phyloP scores from a whole-genome alignment of 2,329 filamentous ascomycete genomes.

The Verticillium dahliae region DNA sequence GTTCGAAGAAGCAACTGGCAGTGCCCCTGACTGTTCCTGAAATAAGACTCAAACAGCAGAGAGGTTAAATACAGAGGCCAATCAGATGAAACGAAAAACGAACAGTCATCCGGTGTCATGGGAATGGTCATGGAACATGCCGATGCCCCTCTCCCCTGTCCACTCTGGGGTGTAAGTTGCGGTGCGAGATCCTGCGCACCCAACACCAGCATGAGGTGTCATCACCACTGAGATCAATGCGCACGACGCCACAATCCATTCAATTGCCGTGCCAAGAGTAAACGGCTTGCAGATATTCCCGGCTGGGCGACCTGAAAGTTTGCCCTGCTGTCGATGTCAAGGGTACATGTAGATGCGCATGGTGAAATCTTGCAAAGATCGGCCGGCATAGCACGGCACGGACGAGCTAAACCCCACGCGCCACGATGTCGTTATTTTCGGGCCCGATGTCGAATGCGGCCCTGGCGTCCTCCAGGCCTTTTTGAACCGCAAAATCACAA shows the following conservation, averaged over 20 bases:
- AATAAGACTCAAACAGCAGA: not conserved
- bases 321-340: no score
- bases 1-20: not conserved
- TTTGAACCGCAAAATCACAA: not conserved
- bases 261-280: not conserved
- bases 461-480: not conserved
- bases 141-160: not conserved
- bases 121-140: not conserved
- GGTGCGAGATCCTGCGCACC: not conserved
- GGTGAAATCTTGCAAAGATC: not conserved
- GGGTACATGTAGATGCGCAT: not conserved
- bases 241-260: not conserved
- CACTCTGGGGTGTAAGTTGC: not conserved
- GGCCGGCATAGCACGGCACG: not conserved
- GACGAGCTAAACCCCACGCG: slow-evolving; percentile 3
- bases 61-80: not conserved
- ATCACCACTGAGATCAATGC: not conserved
- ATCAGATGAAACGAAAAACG: not conserved
- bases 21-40: not conserved
- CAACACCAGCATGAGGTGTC: not conserved
- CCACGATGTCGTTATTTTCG: slow-evolving; percentile 9
- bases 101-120: not conserved
- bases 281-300: not conserved
- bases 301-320: not conserved
- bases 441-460: slow-evolving; percentile 7